These are phyloP conservation scores for Beauveria australis DNA, from an alignment of 2,329 filamentous ascomycete species.

Conservation along the genomic window DNA sequence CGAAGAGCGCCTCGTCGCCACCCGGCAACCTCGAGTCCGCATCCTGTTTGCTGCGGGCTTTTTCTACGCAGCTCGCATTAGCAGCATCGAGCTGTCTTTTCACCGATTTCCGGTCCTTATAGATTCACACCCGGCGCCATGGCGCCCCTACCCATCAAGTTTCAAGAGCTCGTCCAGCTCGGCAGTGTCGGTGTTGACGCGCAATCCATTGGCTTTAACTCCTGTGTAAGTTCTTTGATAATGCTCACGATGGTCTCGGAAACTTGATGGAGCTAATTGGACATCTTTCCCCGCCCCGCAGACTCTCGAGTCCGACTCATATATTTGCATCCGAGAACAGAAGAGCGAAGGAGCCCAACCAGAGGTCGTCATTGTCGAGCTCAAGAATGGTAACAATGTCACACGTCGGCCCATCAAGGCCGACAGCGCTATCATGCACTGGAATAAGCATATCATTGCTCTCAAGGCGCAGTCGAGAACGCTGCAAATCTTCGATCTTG, in stretches of 20 bases:
- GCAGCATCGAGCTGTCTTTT: background rate
- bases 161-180: slow-evolving; percentile 78
- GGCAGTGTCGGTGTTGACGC: slow-evolving; percentile 39
- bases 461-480: slow-evolving; percentile 91
- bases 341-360: slow-evolving; percentile 74
- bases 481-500: slow-evolving; percentile 94
- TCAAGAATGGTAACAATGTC: slow-evolving; percentile 96
- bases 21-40: background rate
- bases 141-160: slow-evolving; percentile 81
- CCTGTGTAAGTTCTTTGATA: slow-evolving; percentile 51
- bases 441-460: slow-evolving; percentile 90
- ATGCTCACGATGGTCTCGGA: slow-evolving; percentile 10
- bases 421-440: slow-evolving; percentile 99
- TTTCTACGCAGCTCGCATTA: slow-evolving; percentile 2
- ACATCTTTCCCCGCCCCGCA: slow-evolving; percentile 28
- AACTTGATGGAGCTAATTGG: slow-evolving; percentile 15
- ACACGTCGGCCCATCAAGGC: slow-evolving; percentile 94
- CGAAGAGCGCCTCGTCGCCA: background rate
- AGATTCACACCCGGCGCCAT: slow-evolving; percentile 29
- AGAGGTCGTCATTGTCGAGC: slow-evolving; percentile 94
- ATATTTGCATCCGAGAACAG: slow-evolving; percentile 93
- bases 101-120: background rate
- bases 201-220: slow-evolving; percentile 64
- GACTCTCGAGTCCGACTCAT: slow-evolving; percentile 97
- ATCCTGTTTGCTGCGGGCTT: background rate